These are phyloP conservation scores for Juglanconis oblonga DNA, from an alignment of 2,329 filamentous ascomycete species.

Conservation along the genomic window DNA sequence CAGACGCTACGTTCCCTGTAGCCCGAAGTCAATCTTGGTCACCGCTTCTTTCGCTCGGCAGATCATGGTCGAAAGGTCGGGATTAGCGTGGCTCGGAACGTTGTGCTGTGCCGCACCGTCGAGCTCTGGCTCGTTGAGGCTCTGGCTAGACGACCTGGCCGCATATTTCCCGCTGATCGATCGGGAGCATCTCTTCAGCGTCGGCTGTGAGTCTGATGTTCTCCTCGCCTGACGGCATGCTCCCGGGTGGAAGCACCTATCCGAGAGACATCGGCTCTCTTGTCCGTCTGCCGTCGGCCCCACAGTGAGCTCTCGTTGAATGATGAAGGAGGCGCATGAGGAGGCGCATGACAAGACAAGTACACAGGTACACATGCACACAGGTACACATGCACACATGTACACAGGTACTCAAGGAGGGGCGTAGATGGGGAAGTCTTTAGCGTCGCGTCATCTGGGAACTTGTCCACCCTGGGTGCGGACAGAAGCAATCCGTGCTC, in stretches of 20 bases:
- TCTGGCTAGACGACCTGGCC: not conserved
- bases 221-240: not conserved
- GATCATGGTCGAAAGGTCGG: not conserved
- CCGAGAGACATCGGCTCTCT: not conserved
- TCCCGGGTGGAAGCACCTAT: not conserved
- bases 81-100: slow-evolving; percentile 1
- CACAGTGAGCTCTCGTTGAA: not conserved
- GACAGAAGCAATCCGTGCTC: not conserved
- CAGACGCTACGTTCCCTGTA: too few species aligned
- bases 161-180: not conserved
- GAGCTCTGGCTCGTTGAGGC: not conserved
- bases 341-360: not conserved
- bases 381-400: not conserved
- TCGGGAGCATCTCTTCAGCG: not conserved
- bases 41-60: slow-evolving; percentile 1
- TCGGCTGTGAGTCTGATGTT: not conserved
- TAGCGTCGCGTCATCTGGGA: not conserved
- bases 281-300: not conserved
- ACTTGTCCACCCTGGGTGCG: not conserved
- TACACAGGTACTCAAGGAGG: not conserved
- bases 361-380: not conserved
- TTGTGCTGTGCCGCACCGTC: not conserved
- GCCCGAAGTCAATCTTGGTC: not conserved
- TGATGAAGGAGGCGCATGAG: not conserved
- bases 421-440: not conserved